These are phyloP conservation scores for Globisporangium iwayamae DNA, from an alignment of 352 stramenopile genomes.

Conservation along the genomic window DNA sequence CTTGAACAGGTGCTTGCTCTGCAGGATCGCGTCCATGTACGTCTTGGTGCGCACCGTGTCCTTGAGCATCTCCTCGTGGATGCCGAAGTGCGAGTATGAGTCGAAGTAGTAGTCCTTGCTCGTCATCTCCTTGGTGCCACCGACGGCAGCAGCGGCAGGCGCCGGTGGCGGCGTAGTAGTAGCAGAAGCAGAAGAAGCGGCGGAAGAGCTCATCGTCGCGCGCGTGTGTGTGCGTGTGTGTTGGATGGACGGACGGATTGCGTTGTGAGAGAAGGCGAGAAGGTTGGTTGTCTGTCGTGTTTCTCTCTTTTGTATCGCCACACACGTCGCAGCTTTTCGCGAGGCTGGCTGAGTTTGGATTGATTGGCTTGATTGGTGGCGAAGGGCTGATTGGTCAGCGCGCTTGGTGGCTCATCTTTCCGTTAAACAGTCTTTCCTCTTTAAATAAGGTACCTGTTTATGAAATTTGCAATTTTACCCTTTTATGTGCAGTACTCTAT, in stretches of 20 bases:
- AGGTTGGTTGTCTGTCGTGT: background rate
- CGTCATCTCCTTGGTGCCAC: conserved; percentile 52
- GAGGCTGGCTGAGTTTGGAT: conserved; percentile 6
- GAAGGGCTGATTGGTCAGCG: conserved; percentile 1
- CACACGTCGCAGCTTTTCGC: conserved; percentile 13
- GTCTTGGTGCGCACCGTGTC: conserved; percentile 93
- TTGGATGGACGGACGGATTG: conserved; percentile 4
- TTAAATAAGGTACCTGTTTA: background rate
- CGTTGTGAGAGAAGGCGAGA: background rate
- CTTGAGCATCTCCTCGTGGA: conserved; percentile 96
- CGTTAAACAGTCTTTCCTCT: background rate
- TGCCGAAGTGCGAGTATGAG: conserved; percentile 98
- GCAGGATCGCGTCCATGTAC: conserved; percentile 97
- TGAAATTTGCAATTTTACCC: background rate
- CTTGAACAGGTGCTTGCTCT: conserved; percentile 96
- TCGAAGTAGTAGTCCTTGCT: conserved; percentile 99
- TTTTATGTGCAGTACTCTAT: background rate
- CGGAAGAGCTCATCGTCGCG: conserved; percentile 25
- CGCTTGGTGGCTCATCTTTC: background rate
- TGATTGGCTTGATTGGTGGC: conserved; percentile 10
- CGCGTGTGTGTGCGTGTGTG: background rate
- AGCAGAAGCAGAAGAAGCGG: conserved; percentile 10
- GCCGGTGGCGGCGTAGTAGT: conserved; percentile 11
- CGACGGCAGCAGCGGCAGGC: conserved; percentile 16
- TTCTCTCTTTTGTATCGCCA: conserved; percentile 2